Base-by-base conservation (phyloP, 2,329 filamentous ascomycete species). In the Dendryphion nanum region DNA sequence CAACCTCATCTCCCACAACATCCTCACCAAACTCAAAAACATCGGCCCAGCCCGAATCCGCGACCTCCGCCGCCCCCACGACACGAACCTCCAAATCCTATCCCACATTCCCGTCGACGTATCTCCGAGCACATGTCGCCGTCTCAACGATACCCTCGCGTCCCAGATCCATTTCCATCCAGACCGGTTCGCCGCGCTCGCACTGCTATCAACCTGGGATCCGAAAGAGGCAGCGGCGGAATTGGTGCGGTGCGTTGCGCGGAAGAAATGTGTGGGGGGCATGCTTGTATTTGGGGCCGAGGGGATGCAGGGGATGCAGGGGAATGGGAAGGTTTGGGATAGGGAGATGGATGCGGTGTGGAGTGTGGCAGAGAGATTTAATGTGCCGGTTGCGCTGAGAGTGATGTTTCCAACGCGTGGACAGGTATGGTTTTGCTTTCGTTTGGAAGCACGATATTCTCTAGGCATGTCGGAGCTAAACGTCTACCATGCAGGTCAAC, bases 241-340 rank as follows among this genome's bases (percentile, higher is more conserved):
- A 50, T 48, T 72, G 41, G 48, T 51, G 30, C 41, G 69, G 7
- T 71, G 69, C 43, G 61, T 77, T 1, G 55, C 48, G 4, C 53
- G 72, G 33, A 57, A 71, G n/a, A 61, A 64, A 3, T 75, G 78
- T 38, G 63, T 74, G 3, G 74, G 75, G 1, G 71, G 73, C n/a
- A n/a, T 26, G n/a, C 23, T 26, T 26, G 10, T 3, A 26, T 26
- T 10, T 26, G 3, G 23, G n/a, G 23, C 23, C 23, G 23, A 26
- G 10, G 23, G 2, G 10, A 26, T 26, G 23, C 23, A 26, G 23
- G 23, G 23, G 23, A 26, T 26, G 23, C n/a, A 26, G 10, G 23
- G 23, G n/a, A 26, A 8, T 10, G 23, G 10, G 10, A n/a, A 26
- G n/a, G 23, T n/a, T 2, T 26, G 23, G 10, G 23, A 26, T n/a